Evolutionary conservation across 805 yeast species (phyloP), one percentile per base, ranked within the genome.

Genomic region (Starmerella ratchasimensis): DNA sequence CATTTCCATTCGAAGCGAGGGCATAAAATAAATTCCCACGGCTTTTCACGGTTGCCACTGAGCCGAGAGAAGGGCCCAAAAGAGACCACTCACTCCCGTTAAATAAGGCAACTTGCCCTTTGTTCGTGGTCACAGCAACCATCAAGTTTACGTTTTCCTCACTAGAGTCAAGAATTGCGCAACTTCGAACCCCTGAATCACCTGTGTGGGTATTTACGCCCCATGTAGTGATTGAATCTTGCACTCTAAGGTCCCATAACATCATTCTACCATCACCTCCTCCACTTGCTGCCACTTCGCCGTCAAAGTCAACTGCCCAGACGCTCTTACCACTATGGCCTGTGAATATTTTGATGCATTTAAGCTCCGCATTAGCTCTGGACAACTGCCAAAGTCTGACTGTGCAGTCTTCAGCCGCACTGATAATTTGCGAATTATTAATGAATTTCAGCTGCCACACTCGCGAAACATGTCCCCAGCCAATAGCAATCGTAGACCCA

Each of bases 401-500:
- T 0, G 94, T 76, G 49, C 86, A 72, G 57, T 90, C 98, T 56
- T 90, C 98, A 5, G 93, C 76, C 19, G 76, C 73, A 56, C 93
- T 74, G 13, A 82, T 61, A 1, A 76, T 48, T 4, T 60, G 56
- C 4, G 47, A 52, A 14, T 56, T 48, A 5, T 60, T 59, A 41
- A 62, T 69, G 52, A 82, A 81, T 34, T 65, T 65, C 31, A 88
- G 61, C 30, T 71, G 69, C 98, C 98, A 90, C 28, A 90, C 86
- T 53, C 98, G 70, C 0, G 97, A 88, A 1, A 80, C 76, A 54
- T 90, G 98, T 11, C 97, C 98, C 96, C 96, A 90, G 0, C 94
- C 96, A 20, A 75, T 71, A 1, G 88, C 79, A 28, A 80, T 48
- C 24, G 74, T 58, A 9, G 59, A 49, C 1, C 93, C 88, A 1